phyloP scores from a whole-genome alignment of 2,329 filamentous ascomycete genomes.

The Rutstroemia sydowiana region DNA sequence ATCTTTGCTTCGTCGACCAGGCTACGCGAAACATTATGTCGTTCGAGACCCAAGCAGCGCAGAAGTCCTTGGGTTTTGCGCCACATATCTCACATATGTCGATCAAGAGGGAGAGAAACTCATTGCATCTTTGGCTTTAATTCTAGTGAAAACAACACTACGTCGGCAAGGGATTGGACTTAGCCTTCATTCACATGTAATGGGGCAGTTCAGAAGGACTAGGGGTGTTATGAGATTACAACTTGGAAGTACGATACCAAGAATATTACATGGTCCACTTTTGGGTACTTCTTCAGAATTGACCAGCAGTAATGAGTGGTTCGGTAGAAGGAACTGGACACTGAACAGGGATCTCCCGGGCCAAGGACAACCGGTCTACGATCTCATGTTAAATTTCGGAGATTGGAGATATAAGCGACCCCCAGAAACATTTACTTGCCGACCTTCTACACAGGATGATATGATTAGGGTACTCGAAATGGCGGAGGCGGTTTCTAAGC shows the following conservation, averaged over 20 bases:
- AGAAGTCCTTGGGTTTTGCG: constrained; percentile 49
- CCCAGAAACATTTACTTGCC: constrained; percentile 31
- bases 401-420: constrained; percentile 36
- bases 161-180: constrained; percentile 45
- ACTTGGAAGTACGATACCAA: constrained; percentile 51
- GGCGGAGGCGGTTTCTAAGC: constrained; percentile 40
- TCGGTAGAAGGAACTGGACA: constrained; percentile 46
- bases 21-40: constrained; percentile 50
- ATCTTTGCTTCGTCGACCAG: constrained; percentile 44
- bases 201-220: constrained; percentile 41
- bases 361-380: constrained; percentile 42
- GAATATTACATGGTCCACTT: constrained; percentile 48
- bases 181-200: constrained; percentile 45
- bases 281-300: constrained; percentile 26
- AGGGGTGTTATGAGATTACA: constrained; percentile 47
- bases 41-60: constrained; percentile 40
- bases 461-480: constrained; percentile 41
- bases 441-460: constrained; percentile 31
- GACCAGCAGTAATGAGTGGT: constrained; percentile 40
- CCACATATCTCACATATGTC: constrained; percentile 51
- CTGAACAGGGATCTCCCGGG: constrained; percentile 39
- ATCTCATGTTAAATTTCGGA: constrained; percentile 47
- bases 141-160: constrained; percentile 44
- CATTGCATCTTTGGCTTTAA: constrained; percentile 47
- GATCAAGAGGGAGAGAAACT: constrained; percentile 45